Evolutionary conservation across 2,329 filamentous ascomycete genomes (phyloP), one percentile per base, ranked within the genome.

Genomic region (Cadophora sp.): DNA sequence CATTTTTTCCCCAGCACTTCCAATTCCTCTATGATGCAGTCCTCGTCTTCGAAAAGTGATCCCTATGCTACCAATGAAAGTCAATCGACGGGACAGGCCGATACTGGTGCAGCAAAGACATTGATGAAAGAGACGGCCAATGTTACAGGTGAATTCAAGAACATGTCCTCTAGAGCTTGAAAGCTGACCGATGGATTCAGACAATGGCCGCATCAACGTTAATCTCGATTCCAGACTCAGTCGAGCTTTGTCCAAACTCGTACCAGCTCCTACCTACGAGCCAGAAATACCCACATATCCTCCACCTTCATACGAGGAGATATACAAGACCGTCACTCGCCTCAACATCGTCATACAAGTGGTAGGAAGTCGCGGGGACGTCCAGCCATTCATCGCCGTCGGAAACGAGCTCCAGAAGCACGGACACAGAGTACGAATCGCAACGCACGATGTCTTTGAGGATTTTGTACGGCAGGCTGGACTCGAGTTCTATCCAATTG

Each of bases 361-460:
- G 24, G 89, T 92, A 6, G 91, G 91, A 6, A 91, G 88, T 19
- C 83, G 90, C 40, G 91, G 91, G 29, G 91, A 93, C 73, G 89
- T 93, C 1, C 91, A 93, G 77, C 91, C 91, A 0, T 93, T 93
- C 75, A 82, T 92, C 12, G 89, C 90, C 0, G 78, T 93, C 1
- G 91, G 89, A 1, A 82, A 80, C 34, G 81, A 82, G 12, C 74
- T 89, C 0, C 85, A 88, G 64, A 77, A 79, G 16, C 79, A 84
- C 64, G 82, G 83, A 2, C 86, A 88, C 71, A 82, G 86, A 12
- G 84, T 89, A 3, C 83, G 86, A 2, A 78, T 89, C 16, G 86
- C 85, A 29, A 89, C 87, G 0, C 87, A 88, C 72, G 73, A 80
- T 7, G 80, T 81, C 4, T 89, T 89, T 72, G 81, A 83, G 64